Base-by-base conservation (phyloP, 352 stramenopile species). In the Aphanomyces euteiches region DNA sequence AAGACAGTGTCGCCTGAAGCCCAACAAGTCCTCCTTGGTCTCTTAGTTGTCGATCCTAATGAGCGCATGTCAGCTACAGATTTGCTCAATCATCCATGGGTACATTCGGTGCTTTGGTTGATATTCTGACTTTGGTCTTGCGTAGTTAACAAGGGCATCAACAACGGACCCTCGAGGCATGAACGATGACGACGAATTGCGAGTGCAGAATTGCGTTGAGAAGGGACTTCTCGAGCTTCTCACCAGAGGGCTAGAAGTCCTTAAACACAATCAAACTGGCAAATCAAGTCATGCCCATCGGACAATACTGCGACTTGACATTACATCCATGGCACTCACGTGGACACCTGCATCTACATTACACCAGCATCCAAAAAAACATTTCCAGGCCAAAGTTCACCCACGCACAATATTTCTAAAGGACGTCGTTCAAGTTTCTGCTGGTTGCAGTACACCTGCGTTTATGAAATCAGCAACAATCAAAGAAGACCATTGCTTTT, bases 181-280 rank as follows among this genome's bases (percentile, higher is more conserved):
- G 28, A 28, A 71, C 45, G 60, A 65, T 17, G 72, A 77, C 12
- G 78, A 87, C 48, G 43, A 19, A 28, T 47, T 73, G 41, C 79
- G 83, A 6, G 64, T 84, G 5, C 67, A 78, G 10, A 83, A 92
- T 41, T 91, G 84, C 38, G 76, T 83, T 54, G 67, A 60, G 3
- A 77, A 81, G 64, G 86, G 84, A n/a, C 88, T 93, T 63, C 74
- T 74, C 2, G 86, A 93, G 56, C 61, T 93, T 56, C 72, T 93
- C 0, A 75, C 67, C 28, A 79, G 82, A 36, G 86, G 84, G 4
- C 75, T 93, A 1, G 79, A 89, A 38, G 72, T 89, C 36, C 78
- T 82, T 37, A 93, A 90, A 66, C 85, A 82, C 59, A 76, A 80
- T 58, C 48, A 72, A 38, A 63, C 19, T 36, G 66, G 54, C 12